These are phyloP conservation scores for Fusarium continuum DNA, from an alignment of 2,329 filamentous ascomycete species.

Conservation along the genomic window DNA sequence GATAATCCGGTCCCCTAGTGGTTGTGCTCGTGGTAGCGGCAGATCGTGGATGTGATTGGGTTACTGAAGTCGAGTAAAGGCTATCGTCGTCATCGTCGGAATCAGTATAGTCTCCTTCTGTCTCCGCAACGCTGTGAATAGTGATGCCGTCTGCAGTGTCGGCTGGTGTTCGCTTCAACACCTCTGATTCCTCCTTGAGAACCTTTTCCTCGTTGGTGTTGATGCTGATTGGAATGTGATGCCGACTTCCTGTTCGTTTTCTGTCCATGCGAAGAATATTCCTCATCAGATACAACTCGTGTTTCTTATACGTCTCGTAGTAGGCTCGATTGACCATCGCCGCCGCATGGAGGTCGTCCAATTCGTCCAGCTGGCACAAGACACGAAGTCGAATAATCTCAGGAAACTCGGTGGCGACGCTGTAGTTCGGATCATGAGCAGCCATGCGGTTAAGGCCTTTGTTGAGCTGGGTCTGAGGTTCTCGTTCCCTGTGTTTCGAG, in stretches of 20 bases:
- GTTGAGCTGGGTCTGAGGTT: constrained; percentile 49
- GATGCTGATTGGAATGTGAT: constrained; percentile 35
- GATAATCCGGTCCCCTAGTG: constrained; percentile 12
- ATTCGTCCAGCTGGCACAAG: constrained; percentile 51
- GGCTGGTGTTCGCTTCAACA: constrained; percentile 42
- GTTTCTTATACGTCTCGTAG: constrained; percentile 56
- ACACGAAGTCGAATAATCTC: constrained; percentile 53
- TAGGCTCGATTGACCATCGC: constrained; percentile 55
- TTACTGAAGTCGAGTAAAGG: constrained; percentile 31
- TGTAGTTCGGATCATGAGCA: constrained; percentile 44
- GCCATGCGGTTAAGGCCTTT: constrained; percentile 48
- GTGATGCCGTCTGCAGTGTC: constrained; percentile 46
- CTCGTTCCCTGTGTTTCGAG: constrained; percentile 50
- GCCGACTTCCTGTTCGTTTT: constrained; percentile 27
- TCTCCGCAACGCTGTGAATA: constrained; percentile 44
- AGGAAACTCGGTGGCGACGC: constrained; percentile 47
- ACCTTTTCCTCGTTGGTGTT: constrained; percentile 50
- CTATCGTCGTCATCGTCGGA: constrained; percentile 41
- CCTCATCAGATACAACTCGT: constrained; percentile 53
- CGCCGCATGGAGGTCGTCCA: constrained; percentile 54
- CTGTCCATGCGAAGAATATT: constrained; percentile 47
- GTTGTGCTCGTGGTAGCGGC: constrained; percentile 23
- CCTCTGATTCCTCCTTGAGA: constrained; percentile 44
- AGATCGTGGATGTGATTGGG: constrained; percentile 27
- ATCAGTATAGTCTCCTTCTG: constrained; percentile 40